Percentiles rank a stretch among this genome's conserved stretches.
Evolutionary conservation across 495 filamentous ascomycete genomes (phyloP).

Genomic region (Tuber calosporum): DNA sequence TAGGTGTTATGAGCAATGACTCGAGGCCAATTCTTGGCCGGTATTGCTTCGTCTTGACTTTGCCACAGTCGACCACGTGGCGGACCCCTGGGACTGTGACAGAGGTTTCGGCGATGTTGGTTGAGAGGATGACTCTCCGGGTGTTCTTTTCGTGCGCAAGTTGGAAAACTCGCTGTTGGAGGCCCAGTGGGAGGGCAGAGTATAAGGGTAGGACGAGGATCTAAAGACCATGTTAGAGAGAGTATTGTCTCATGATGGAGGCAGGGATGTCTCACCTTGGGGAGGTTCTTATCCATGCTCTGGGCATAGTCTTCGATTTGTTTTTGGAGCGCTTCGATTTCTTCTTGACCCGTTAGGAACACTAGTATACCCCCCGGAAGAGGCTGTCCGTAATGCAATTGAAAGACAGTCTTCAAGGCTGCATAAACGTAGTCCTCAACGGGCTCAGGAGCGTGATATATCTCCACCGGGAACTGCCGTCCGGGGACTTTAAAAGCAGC

Average conservation of each 20-base stretch:
- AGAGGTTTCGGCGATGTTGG: conserved; percentile 97
- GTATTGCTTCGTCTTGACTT: conserved; percentile 90
- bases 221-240: neutral
- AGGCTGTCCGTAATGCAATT: conserved; percentile 79
- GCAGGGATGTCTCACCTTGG: conserved; percentile 55
- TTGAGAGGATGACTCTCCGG: conserved; percentile 83
- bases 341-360: conserved; percentile 90
- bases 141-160: conserved; percentile 63
- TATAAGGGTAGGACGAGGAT: conserved; percentile 64
- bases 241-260: conserved; percentile 44
- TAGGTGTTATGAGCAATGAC: conserved; percentile 80
- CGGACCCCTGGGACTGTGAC: conserved; percentile 91
- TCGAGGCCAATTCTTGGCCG: conserved; percentile 77
- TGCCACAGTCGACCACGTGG: conserved; percentile 86
- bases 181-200: conserved; percentile 63
- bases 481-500: conserved; percentile 61
- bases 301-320: conserved; percentile 71
- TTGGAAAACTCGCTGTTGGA: conserved; percentile 78
- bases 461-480: conserved; percentile 77
- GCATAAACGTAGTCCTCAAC: conserved; percentile 78
- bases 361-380: conserved; percentile 89
- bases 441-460: conserved; percentile 66
- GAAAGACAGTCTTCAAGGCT: conserved; percentile 73
- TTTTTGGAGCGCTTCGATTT: conserved; percentile 72
- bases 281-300: conserved; percentile 63